Evolutionary conservation across 1,139 yeast genomes (phyloP), one percentile per base, ranked within the genome.

Genomic region (Kurtzmaniella quercitrusa): DNA sequence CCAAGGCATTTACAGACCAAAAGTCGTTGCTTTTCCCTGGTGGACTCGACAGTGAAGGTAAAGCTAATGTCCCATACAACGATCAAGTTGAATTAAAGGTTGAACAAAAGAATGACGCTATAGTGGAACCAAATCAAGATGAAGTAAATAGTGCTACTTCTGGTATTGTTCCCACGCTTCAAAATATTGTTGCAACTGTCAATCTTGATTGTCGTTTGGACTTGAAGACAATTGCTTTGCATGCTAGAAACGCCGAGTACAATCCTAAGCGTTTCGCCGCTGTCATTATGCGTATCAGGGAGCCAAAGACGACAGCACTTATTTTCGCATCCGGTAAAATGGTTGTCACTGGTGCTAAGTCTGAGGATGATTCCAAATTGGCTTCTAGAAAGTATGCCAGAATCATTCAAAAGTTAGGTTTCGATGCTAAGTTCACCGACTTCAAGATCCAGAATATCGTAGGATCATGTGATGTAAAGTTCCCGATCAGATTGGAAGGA

Each of bases 311-410:
- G 1, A 93, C 99, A 2, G 98, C 98, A 0, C 76, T 93, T 59
- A 94, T 93, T 54, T 94, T 93, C 66, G 99, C 98, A 1, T 88
- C 97, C 5, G 99, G 99, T 59, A 93, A 93, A 65, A 93, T 93
- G 99, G 99, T 93, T 54, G 99, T 93, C 21, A 93, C 98, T 32
- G 99, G 99, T 78, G 99, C 98, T 23, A 93, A 93, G 64, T 86
- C 96, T 34, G 98, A 93, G 63, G 98, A 93, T 62, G 98, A 93
- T 63, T 88, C 97, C 16, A 94, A 94, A 65, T 74, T 93, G 54
- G 98, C 98, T 2, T 89, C 97, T 22, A 81, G 98, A 68, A 93
- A 93, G 62, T 93, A 94, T 58, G 99, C 99, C 2, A 82, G 98
- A 71, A 93, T 93, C 60, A 93, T 93, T 52, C 99, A 94, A 62